Percentiles rank a stretch among this genome's conserved stretches.
Conservation (phyloP, 2,329 filamentous ascomycete genomes). For the Microascus cirrosus region DNA sequence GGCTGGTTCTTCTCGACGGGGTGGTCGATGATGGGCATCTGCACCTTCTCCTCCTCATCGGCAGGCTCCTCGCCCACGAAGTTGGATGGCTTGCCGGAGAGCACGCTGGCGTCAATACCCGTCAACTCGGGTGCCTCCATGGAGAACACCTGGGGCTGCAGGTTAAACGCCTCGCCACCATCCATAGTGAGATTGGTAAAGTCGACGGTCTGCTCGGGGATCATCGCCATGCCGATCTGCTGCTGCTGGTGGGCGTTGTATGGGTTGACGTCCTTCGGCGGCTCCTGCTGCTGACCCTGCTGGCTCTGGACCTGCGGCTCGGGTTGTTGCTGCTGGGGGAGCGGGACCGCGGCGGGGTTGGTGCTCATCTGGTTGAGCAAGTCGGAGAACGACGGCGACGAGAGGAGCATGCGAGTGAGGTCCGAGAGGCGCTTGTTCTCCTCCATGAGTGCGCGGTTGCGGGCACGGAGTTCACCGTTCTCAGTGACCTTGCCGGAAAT, state of each 20-base stretch:
- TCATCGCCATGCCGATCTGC: constrained; percentile 71
- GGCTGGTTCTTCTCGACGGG: constrained; percentile 19
- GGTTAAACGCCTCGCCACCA: constrained; percentile 38
- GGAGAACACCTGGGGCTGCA: constrained; percentile 63
- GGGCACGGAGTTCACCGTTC: constrained; percentile 64
- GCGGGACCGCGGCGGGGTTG: constrained; percentile 37
- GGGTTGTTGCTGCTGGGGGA: constrained; percentile 23
- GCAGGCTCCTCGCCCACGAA: constrained; percentile 32
- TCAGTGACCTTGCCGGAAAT: constrained; percentile 77
- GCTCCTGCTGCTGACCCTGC: constrained; percentile 19
- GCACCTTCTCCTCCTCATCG: constrained; percentile 42
- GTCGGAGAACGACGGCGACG: constrained; percentile 71
- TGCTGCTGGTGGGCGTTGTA: constrained; percentile 45
- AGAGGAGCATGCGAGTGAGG: constrained; percentile 70
- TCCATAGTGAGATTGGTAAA: constrained; percentile 59
- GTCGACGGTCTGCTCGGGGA: constrained; percentile 69
- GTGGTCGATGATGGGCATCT: constrained; percentile 40
- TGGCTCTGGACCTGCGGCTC: constrained; percentile 13
- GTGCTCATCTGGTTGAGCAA: constrained; percentile 62
- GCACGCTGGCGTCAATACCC: constrained; percentile 43
- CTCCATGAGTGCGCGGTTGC: constrained; percentile 73
- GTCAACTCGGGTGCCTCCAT: constrained; percentile 59
- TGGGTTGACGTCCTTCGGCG: constrained; percentile 57
- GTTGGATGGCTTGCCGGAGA: constrained; percentile 62
- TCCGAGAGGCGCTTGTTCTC: constrained; percentile 76